Evolutionary conservation across 352 stramenopile genomes (phyloP).

Genomic region (Phytophthora fragariae): DNA sequence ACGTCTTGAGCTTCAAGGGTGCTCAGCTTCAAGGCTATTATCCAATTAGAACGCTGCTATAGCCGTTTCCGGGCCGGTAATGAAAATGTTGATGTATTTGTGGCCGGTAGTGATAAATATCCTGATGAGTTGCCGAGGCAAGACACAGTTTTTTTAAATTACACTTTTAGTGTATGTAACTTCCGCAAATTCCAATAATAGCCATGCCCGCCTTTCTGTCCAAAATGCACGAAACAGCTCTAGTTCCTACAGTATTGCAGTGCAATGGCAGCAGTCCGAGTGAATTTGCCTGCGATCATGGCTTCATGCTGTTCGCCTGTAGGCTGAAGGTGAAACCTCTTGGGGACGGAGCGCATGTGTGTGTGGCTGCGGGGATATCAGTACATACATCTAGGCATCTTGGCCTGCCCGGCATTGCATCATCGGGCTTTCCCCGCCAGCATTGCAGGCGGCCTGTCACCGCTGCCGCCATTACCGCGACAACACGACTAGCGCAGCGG

Average conservation of each 20-base stretch:
- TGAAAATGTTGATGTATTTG: too few relatives aligned
- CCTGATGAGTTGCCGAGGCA: too few relatives aligned
- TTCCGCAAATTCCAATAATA: too few relatives aligned
- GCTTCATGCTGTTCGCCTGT: not conserved
- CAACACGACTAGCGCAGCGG: conserved; percentile 32
- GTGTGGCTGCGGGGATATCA: not conserved
- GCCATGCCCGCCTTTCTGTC: too few relatives aligned
- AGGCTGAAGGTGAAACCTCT: not conserved
- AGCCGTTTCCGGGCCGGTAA: too few relatives aligned
- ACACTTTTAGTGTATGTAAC: too few relatives aligned
- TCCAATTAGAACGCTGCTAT: too few relatives aligned
- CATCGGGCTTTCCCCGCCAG: conserved; percentile 2
- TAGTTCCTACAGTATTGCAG: not conserved
- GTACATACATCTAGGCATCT: not conserved
- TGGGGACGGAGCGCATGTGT: not conserved
- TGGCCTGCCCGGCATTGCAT: not conserved
- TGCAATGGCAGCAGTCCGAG: not conserved
- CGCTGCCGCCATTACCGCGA: conserved; percentile 11
- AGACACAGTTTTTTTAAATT: too few relatives aligned
- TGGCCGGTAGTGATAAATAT: too few relatives aligned
- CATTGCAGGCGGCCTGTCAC: conserved; percentile 14
- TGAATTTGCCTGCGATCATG: not conserved
- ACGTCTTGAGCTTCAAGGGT: too few relatives aligned
- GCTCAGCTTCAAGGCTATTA: too few relatives aligned
- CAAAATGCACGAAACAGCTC: too few relatives aligned